Evolutionary conservation across 768 basidiomycete genomes (phyloP), one percentile per base, ranked within the genome.

Genomic region (Boletellus emodensis): DNA sequence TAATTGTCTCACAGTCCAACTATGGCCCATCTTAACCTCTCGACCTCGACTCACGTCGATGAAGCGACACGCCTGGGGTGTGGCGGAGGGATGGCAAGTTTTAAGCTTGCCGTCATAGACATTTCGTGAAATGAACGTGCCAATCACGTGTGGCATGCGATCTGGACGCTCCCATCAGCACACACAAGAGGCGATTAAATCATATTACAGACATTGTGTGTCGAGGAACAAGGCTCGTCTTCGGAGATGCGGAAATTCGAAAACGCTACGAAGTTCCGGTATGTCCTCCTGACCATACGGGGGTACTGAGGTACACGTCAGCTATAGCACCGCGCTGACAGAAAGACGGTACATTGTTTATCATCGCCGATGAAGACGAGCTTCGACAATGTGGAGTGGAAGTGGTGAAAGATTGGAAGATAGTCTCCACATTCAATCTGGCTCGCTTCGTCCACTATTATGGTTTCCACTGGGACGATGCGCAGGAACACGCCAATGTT

Each of bases 101-200:
- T 65, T 61, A 32, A 92, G 80, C 57, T 79, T 67, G 6, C 67
- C 62, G 22, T 77, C 63, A 71, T 92, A 92, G 14, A 92, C 74
- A 10, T 72, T 67, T 42, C 69, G 58, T 7, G 89, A 92, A 22
- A 92, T 85, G 40, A 90, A 81, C 4, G 65, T 59, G 35, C 88
- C 85, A 67, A 90, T 82, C 51, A 84, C 75, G 53, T 80, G 78
- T 35, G 90, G 90, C 87, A 92, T 89, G 5, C 90, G 83, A 58
- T 92, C 90, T 92, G 50, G 20, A 44, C 39, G 15, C 0, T 47
- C 34, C 47, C 32, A 35, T 53, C 37, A 58, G 13, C 15, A 12
- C 34, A 33, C 44, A 34, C 22, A 8, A 11, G 8, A 38, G 9
- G 13, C 36, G 44, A 28, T 34, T 28, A 15, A 12, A 14, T 20